Evolutionary conservation across 2,329 filamentous ascomycete genomes (phyloP), one percentile per base, ranked within the genome.

Genomic region (Xylariaceae sp.): DNA sequence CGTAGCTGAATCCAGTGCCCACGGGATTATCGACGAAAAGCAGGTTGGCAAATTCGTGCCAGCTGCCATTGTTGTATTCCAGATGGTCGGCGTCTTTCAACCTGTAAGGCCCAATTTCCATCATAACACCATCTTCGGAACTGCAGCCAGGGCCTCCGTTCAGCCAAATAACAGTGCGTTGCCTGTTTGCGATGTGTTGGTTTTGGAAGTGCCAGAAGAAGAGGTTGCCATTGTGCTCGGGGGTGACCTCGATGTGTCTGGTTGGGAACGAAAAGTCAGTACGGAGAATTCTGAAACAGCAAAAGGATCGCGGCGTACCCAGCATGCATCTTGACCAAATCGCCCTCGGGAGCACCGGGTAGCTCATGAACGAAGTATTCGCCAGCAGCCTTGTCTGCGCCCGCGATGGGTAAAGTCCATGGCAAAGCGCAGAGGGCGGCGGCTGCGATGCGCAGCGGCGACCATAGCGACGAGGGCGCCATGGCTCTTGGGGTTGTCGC

Each of bases 121-220:
- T 97, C 72, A 97, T 66, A 2, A 89, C 89, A 52, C 91, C 93
- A 64, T 98, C 94, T 75, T 96, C 90, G 19, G 91, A 97, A 64
- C 89, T 96, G 66, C 93, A 98, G 19, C 94, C 93, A 1, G 93
- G 93, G 0, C 93, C 94, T 40, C 93, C 94, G 61, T 98, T 98
- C 43, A 98, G 70, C 93, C 94, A 98, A 58, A 98, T 83, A 9
- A 98, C 86, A 3, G 90, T 95, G 43, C 93, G 81, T 63, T 93
- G 87, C 55, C 78, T 81, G 62, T 97, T 87, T 43, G 89, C 91
- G 53, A 98, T 95, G 64, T 98, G 93, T 53, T 87, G 79, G 62
- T 97, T 97, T 62, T 95, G 82, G 62, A 87, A 96, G 60, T 96
- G 88, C 93, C 93, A 98, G 73, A 98, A 98, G 74, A 97, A 98